phyloP scores from a whole-genome alignment of 192 early-diverging fungal species.

The Umbelopsis sp. region DNA sequence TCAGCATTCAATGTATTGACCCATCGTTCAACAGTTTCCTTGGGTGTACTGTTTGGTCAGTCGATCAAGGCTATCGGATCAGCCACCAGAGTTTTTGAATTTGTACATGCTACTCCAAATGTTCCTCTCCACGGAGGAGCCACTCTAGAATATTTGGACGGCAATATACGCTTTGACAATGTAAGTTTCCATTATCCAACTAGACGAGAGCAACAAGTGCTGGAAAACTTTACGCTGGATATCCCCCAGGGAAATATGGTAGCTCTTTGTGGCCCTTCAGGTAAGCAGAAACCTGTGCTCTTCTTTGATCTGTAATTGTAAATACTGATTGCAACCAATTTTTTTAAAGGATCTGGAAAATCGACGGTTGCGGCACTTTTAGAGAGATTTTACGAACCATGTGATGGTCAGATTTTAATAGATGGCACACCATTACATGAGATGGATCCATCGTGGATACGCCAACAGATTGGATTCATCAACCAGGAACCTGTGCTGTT shows the following conservation, averaged over 20 bases:
- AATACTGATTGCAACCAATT: not conserved
- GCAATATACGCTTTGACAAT: conserved; percentile 70
- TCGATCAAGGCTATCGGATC: conserved; percentile 56
- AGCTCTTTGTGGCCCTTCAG: conserved; percentile 90
- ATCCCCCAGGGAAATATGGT: conserved; percentile 76
- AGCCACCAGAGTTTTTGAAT: conserved; percentile 56
- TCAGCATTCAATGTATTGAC: not conserved
- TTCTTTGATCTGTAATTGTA: not conserved
- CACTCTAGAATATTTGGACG: conserved; percentile 33
- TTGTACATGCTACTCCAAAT: conserved; percentile 42
- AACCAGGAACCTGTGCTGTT: conserved; percentile 83
- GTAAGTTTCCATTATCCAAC: conserved; percentile 86
- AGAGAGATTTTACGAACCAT: conserved; percentile 79
- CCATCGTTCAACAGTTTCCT: conserved; percentile 28
- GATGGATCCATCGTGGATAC: conserved; percentile 65
- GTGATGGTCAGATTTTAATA: conserved; percentile 60
- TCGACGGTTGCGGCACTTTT: conserved; percentile 73
- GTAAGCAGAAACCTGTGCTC: conserved; percentile 27
- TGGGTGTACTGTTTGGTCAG: conserved; percentile 63
- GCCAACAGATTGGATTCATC: conserved; percentile 70
- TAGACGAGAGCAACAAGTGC: conserved; percentile 75
- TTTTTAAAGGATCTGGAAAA: conserved; percentile 60
- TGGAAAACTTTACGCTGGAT: conserved; percentile 70
- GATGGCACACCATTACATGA: conserved; percentile 61
- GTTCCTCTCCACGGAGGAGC: conserved; percentile 46